Conservation (phyloP, 2,329 filamentous ascomycete genomes). For the Stagonosporopsis rhizophila region DNA sequence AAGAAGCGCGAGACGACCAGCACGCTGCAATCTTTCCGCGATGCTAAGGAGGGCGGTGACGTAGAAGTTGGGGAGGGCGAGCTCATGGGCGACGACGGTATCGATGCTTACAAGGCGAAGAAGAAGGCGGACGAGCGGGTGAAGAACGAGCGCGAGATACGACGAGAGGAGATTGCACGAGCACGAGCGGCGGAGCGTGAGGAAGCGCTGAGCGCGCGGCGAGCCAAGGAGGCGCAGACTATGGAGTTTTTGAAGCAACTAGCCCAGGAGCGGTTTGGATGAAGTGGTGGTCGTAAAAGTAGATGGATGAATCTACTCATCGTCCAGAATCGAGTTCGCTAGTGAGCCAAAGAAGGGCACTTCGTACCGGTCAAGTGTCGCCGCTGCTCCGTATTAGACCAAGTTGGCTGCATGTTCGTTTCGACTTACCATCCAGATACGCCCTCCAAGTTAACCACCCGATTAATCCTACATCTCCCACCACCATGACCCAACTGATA, state of each 20-base stretch:
- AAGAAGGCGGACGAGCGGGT: conserved; percentile 70
- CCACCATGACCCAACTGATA: conserved; percentile 82
- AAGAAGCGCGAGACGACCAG: conserved; percentile 78
- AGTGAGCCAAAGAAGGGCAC: conserved; percentile 85
- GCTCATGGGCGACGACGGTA: conserved; percentile 75
- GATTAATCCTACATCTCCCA: conserved; percentile 78
- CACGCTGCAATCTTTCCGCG: conserved; percentile 74
- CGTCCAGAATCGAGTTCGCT: conserved; percentile 88
- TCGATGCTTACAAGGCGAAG: conserved; percentile 70
- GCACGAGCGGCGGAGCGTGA: conserved; percentile 81
- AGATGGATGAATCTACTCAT: conserved; percentile 63
- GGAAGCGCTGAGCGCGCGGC: conserved; percentile 72
- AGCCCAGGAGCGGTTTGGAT: conserved; percentile 72
- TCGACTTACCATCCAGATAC: conserved; percentile 78
- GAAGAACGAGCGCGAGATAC: conserved; percentile 83
- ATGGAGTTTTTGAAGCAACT: conserved; percentile 81
- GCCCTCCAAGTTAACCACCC: conserved; percentile 78
- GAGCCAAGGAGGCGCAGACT: conserved; percentile 81
- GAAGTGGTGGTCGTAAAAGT: background rate
- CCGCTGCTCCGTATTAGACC: conserved; percentile 53
- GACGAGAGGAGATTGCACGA: conserved; percentile 79
- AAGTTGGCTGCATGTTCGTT: background rate
- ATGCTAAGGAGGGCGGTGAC: conserved; percentile 68
- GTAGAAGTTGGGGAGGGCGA: conserved; percentile 75
- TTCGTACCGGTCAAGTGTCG: conserved; percentile 74